Base-by-base conservation (phyloP, 768 basidiomycete species). In the Suillus plorans region DNA sequence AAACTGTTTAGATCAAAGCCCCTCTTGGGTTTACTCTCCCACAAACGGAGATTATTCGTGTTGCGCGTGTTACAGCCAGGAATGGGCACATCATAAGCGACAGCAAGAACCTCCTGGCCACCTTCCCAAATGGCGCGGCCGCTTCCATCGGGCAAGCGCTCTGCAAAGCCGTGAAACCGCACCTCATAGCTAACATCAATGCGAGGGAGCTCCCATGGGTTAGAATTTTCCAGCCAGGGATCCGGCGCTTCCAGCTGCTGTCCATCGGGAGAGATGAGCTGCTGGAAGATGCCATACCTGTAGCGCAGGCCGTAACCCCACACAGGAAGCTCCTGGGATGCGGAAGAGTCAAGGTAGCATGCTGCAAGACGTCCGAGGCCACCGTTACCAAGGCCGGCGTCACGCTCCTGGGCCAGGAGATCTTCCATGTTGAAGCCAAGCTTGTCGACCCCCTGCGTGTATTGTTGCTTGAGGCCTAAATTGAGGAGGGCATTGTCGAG, bases 281-380 rank as follows among this genome's bases (percentile, higher is more conserved):
- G 88, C 78, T 95, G 91, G 86, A 99, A 99, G 80, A 99, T 97
- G 62, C 95, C 95, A 71, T 95, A 96, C 75, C 93, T 89, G 84
- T 95, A 97, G 52, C 95, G 81, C 64, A 97, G 78, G 50, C 95
- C 95, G 71, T 98, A 98, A 53, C 97, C 97, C 95, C 95, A 98
- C 28, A 94, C 85, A 0, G 97, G 97, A 5, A 98, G 84, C 76
- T 96, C 90, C 72, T 94, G 89, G 10, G 91, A 92, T 4, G 96
- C 89, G 28, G 89, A 87, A n/a, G 92, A 94, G 73, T 98, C 96
- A 61, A 97, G 87, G 74, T 98, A 99, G 80, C 97, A 99, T 0
- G 97, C 97, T 0, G 97, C 97, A 53, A 99, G 86, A 37, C 97
- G 92, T 0, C 97, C 97, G 10, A 98, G 85, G 64, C 97, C 97